Conservation (phyloP, 2,329 filamentous ascomycete species). For the Tolypocladium guangdongense region DNA sequence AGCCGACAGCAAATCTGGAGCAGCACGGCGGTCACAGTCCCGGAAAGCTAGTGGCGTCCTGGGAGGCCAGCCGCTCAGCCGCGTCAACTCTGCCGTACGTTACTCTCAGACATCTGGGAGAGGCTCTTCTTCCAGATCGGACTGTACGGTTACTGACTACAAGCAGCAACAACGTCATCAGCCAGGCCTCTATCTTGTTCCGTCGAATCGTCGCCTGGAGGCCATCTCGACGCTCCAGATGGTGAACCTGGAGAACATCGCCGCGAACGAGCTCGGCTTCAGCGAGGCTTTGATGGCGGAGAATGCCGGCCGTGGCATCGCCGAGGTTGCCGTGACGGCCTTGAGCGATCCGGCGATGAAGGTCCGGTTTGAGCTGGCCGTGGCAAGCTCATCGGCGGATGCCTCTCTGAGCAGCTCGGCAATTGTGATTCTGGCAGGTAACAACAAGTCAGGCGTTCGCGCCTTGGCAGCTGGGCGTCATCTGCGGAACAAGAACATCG, state of each 20-base stretch:
- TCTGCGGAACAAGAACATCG: slow-evolving; percentile 70
- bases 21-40: slow-evolving; percentile 40
- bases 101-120: slow-evolving; percentile 17
- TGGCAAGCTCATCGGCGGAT: slow-evolving; percentile 20
- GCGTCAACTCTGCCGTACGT: slow-evolving; percentile 37
- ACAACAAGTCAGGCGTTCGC: slow-evolving; percentile 78
- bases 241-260: slow-evolving; percentile 85
- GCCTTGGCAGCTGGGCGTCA: slow-evolving; percentile 81
- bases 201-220: slow-evolving; percentile 47
- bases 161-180: slow-evolving; percentile 24
- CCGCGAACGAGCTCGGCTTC: slow-evolving; percentile 75
- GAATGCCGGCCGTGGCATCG: slow-evolving; percentile 80
- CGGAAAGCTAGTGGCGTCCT: slow-evolving; percentile 40
- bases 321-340: slow-evolving; percentile 66
- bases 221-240: slow-evolving; percentile 69
- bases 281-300: slow-evolving; percentile 87
- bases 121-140: slow-evolving; percentile 17
- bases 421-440: slow-evolving; percentile 79
- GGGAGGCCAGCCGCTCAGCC: slow-evolving; percentile 30
- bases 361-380: slow-evolving; percentile 36
- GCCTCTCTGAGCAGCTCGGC: slow-evolving; percentile 23
- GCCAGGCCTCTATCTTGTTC: slow-evolving; percentile 41
- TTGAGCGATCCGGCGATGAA: slow-evolving; percentile 52
- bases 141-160: slow-evolving; percentile 21
- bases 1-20: slow-evolving; percentile 40